phyloP scores from a whole-genome alignment of 139 green algal species.

The Chlorella sp. region DNA sequence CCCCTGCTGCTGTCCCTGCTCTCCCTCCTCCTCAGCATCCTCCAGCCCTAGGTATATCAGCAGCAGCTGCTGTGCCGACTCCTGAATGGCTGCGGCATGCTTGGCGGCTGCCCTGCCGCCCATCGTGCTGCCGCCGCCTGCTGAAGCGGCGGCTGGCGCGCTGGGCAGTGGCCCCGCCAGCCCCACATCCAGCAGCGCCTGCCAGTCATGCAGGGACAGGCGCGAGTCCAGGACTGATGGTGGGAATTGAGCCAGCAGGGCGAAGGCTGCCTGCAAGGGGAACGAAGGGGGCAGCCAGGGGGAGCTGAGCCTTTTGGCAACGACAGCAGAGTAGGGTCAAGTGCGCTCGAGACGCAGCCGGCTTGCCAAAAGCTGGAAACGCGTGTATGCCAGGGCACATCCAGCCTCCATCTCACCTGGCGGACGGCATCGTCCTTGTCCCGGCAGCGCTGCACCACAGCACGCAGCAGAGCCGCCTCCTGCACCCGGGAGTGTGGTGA shows the following conservation, averaged over 20 bases:
- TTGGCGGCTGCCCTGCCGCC: neutral
- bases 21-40: neutral
- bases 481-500: too few relatives aligned
- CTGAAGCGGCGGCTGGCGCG: neutral
- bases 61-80: slow-evolving; percentile 17
- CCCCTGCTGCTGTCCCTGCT: neutral
- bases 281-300: too few relatives aligned
- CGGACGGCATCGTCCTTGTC: slow-evolving; percentile 26
- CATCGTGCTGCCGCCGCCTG: neutral
- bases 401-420: neutral
- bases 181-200: slow-evolving; percentile 10
- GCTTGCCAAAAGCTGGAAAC: too few relatives aligned
- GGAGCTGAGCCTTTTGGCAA: too few relatives aligned
- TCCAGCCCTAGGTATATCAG: neutral
- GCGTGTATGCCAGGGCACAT: too few relatives aligned
- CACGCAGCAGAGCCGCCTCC: slow-evolving; percentile 8
- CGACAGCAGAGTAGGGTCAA: too few relatives aligned
- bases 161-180: neutral
- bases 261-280: neutral
- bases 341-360: too few relatives aligned
- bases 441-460: slow-evolving; percentile 1
- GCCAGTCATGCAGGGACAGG: neutral
- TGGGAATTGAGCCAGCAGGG: slow-evolving; percentile 26
- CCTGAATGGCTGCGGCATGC: neutral
- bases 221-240: neutral